A percentile compares a stretch with the other conserved stretches of the same genome.
Conservation (phyloP, 768 basidiomycete genomes). For the Podaxis sp. region DNA sequence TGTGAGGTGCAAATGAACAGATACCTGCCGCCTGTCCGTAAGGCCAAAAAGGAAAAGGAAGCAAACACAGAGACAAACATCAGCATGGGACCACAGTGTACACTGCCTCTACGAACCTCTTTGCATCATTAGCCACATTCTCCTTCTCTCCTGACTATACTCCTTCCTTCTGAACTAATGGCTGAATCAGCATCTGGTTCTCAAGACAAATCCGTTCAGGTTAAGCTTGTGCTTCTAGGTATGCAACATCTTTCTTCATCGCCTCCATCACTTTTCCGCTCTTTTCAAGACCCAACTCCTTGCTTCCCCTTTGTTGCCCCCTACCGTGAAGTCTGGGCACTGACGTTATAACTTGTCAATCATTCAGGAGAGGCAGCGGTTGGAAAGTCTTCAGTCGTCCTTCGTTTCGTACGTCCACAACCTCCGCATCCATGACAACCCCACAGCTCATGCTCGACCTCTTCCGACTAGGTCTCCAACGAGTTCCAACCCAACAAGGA, state of each 20-base stretch:
- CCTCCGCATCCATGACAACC: background rate
- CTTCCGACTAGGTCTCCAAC: slow-evolving; percentile 71
- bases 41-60: slow-evolving; percentile 22
- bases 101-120: slow-evolving; percentile 16
- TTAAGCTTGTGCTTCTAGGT: slow-evolving; percentile 97
- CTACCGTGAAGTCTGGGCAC: slow-evolving; percentile 15
- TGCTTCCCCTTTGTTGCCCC: slow-evolving; percentile 4
- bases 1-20: too few species aligned
- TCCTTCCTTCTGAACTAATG: slow-evolving; percentile 44
- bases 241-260: slow-evolving; percentile 11
- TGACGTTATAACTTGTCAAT: slow-evolving; percentile 14
- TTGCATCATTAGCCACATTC: slow-evolving; percentile 16
- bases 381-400: slow-evolving; percentile 97
- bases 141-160: slow-evolving; percentile 16
- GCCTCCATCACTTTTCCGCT: slow-evolving; percentile 1
- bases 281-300: slow-evolving; percentile 6
- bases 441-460: slow-evolving; percentile 18
- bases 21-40: background rate
- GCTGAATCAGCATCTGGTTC: slow-evolving; percentile 73
- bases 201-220: slow-evolving; percentile 90
- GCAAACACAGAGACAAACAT: slow-evolving; percentile 26
- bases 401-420: slow-evolving; percentile 78
- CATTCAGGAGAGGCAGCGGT: slow-evolving; percentile 94
- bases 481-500: slow-evolving; percentile 99
- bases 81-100: background rate